Conservation (phyloP, 306 rosid genomes). For the Sicyos edulis region DNA sequence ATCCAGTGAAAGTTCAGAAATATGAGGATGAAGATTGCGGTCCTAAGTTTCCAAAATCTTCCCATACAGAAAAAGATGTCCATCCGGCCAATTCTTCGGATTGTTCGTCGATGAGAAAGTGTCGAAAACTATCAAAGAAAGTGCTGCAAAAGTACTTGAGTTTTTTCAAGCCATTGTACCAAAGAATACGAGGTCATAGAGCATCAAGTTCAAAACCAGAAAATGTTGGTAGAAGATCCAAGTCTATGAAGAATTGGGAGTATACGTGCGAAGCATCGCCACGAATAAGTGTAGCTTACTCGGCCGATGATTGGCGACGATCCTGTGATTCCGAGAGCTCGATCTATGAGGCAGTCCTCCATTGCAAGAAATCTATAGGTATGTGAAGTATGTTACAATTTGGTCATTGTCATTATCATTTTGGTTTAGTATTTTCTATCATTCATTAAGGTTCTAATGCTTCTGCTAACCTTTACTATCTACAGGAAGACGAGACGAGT, state of each 20-base stretch:
- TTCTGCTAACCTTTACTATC: neutral
- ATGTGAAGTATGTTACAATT: no score
- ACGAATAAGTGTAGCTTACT: slow-evolving; percentile 34
- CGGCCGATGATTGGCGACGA: slow-evolving; percentile 22
- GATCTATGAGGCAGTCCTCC: slow-evolving; percentile 24
- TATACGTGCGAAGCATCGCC: slow-evolving; percentile 60
- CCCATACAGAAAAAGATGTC: slow-evolving; percentile 31
- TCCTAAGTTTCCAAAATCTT: slow-evolving; percentile 32
- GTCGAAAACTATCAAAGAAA: slow-evolving; percentile 59
- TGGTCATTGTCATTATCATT: neutral
- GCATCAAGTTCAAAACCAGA: slow-evolving; percentile 45
- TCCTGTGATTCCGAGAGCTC: slow-evolving; percentile 24
- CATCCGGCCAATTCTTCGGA: slow-evolving; percentile 33
- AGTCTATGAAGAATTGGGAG: slow-evolving; percentile 49
- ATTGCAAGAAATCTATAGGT: slow-evolving; percentile 26
- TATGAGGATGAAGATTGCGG: slow-evolving; percentile 33
- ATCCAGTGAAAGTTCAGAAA: slow-evolving; percentile 55
- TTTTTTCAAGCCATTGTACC: slow-evolving; percentile 67
- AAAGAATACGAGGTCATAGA: slow-evolving; percentile 49
- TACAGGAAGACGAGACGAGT: slow-evolving; percentile 13
- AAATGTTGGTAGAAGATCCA: slow-evolving; percentile 38
- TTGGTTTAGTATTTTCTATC: neutral
- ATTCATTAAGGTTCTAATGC: neutral
- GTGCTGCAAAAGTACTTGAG: slow-evolving; percentile 64
- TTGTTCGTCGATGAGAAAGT: slow-evolving; percentile 55